A percentile compares a stretch with the other conserved stretches of the same genome.
Conservation (phyloP, 768 basidiomycete species). For the Hebeloma cylindrosporum region DNA sequence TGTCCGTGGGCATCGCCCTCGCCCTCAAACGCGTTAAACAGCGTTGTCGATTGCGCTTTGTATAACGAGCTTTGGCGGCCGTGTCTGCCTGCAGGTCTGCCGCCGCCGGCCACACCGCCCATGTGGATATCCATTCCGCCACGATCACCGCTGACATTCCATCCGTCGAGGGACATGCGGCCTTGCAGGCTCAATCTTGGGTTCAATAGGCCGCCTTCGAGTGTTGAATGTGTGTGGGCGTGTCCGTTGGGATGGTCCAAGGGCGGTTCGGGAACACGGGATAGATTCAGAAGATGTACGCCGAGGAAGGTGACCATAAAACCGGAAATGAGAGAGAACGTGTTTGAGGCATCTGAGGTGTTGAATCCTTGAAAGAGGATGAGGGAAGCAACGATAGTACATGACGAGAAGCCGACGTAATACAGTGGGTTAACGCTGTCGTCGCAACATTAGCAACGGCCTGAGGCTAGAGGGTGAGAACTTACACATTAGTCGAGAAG, state of each 20-base stretch:
- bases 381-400: conserved; percentile 89
- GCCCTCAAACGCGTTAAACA: conserved; percentile 79
- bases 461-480: conserved; percentile 30
- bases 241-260: conserved; percentile 34
- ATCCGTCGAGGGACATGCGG: conserved; percentile 77
- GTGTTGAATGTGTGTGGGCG: conserved; percentile 44
- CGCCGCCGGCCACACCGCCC: conserved; percentile 15
- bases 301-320: conserved; percentile 94
- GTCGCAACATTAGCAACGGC: no score
- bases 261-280: conserved; percentile 54
- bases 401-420: conserved; percentile 94
- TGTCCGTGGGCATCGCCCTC: conserved; percentile 40
- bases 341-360: conserved; percentile 78
- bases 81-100: conserved; percentile 39
- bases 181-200: conserved; percentile 81
- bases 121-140: conserved; percentile 26
- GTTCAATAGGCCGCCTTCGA: conserved; percentile 70
- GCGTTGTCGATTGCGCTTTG: conserved; percentile 59
- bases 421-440: conserved; percentile 98
- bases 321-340: conserved; percentile 84
- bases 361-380: conserved; percentile 98
- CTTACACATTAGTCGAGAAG: conserved; percentile 95
- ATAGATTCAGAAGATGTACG: conserved; percentile 90
- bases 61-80: conserved; percentile 67
- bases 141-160: conserved; percentile 45